These are phyloP conservation scores for Stellera chamaejasme DNA, from an alignment of 345 rosid genomes.

Conservation along the genomic window DNA sequence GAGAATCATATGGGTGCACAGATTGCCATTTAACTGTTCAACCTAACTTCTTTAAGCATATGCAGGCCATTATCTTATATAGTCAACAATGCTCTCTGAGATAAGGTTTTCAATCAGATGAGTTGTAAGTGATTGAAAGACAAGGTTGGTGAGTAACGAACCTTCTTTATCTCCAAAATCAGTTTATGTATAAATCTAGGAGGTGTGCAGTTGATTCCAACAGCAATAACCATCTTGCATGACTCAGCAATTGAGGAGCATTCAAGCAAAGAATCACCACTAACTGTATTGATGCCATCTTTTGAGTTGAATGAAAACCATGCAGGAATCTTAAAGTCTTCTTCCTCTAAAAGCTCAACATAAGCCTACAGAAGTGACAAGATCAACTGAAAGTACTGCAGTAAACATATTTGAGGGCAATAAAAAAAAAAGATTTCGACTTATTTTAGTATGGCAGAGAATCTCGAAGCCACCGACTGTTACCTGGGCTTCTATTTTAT, in stretches of 20 bases:
- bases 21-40: too few relatives aligned
- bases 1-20: too few relatives aligned
- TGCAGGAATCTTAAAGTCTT: slow-evolving; percentile 43
- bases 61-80: too few relatives aligned
- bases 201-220: slow-evolving; percentile 73
- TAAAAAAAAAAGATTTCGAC: too few relatives aligned
- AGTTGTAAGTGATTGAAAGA: background rate
- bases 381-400: background rate
- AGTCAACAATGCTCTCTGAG: too few relatives aligned
- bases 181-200: slow-evolving; percentile 54
- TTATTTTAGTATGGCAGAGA: slow-evolving; percentile 1
- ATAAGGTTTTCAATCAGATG: background rate
- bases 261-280: slow-evolving; percentile 51
- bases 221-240: slow-evolving; percentile 51
- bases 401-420: too few relatives aligned
- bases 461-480: background rate
- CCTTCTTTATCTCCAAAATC: slow-evolving; percentile 40
- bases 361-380: slow-evolving; percentile 30
- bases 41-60: too few relatives aligned
- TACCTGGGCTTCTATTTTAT: slow-evolving; percentile 92
- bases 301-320: slow-evolving; percentile 67
- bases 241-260: slow-evolving; percentile 48
- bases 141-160: slow-evolving; percentile 2
- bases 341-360: slow-evolving; percentile 57
- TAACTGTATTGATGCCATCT: slow-evolving; percentile 58